Evolutionary conservation across 2,329 filamentous ascomycete species (phyloP), one percentile per base, ranked within the genome.

Genomic region (Aspergillus glaucus): DNA sequence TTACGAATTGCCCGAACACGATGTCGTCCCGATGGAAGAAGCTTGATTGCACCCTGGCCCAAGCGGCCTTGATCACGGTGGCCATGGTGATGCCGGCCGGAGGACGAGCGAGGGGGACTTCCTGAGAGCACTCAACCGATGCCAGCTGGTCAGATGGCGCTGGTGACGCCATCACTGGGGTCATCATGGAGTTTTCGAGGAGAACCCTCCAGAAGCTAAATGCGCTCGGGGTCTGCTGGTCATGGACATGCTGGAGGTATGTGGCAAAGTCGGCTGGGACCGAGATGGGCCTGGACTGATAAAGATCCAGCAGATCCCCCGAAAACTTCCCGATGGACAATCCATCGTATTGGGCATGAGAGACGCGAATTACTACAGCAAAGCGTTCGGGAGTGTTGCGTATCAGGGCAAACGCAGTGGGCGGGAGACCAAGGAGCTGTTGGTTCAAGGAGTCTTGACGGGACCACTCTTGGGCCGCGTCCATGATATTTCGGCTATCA

Each of bases 281-380:
- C 14, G 36, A 15, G n/a, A 39, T 10, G 12, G 9, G 10, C 3
- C n/a, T n/a, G 12, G 6, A 6, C 7, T 39, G 10, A 39, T n/a
- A 17, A 2, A 17, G 15, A 10, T 39, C 36, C 14, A 39, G 41
- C 14, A 59, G 45, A 24, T 47, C 47, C 32, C 50, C 24, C 36
- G 47, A 41, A 4, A 59, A 42, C 6, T 44, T 45, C 4, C 51
- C 47, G 40, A 55, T 48, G 5, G 50, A 56, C 3, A 45, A 30
- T 19, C 56, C 61, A 28, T 67, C 64, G 43, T 64, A 67, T 44
- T 66, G 64, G 3, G 62, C 62, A 43, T 67, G 64, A 3, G 63
- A 64, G 14, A 66, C 43, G 10, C 64, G 55, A 21, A 66, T 50
- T 12, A 66, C 49, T 24, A 66, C 53, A 19, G 55, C 56, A 46